Evolutionary conservation across 2,329 filamentous ascomycete genomes (phyloP).

Genomic region (Scopulariopsis brevicaulis): DNA sequence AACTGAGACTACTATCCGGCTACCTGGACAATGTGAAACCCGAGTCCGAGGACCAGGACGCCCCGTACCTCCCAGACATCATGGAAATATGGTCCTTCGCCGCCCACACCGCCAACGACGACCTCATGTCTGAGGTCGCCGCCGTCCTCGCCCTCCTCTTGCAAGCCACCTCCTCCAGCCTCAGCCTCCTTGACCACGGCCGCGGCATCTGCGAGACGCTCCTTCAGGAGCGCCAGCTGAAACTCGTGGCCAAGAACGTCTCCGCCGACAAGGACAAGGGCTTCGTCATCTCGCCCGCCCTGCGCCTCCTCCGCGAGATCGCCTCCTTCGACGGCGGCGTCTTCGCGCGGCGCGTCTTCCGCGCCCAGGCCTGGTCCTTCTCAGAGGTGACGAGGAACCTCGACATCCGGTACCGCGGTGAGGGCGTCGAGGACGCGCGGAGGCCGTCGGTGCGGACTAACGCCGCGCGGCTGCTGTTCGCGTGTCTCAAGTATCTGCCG

Average conservation of each 20-base stretch:
- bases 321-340: conserved; percentile 76
- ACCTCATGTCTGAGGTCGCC: conserved; percentile 67
- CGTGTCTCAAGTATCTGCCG: conserved; percentile 68
- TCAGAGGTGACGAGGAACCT: conserved; percentile 74
- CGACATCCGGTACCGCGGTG: conserved; percentile 50
- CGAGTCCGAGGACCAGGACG: conserved; percentile 27
- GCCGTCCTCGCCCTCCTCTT: conserved; percentile 75
- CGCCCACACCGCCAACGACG: conserved; percentile 67
- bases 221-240: conserved; percentile 69
- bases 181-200: conserved; percentile 67
- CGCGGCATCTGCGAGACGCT: conserved; percentile 71
- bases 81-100: conserved; percentile 85
- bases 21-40: conserved; percentile 52
- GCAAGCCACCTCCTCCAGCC: conserved; percentile 60
- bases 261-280: conserved; percentile 74
- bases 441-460: conserved; percentile 75
- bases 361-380: conserved; percentile 66
- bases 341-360: conserved; percentile 66
- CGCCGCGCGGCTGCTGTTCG: conserved; percentile 69
- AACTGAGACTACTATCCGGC: conserved; percentile 46
- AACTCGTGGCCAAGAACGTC: conserved; percentile 68
- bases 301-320: conserved; percentile 79
- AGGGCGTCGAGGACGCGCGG: conserved; percentile 47
- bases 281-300: conserved; percentile 76
- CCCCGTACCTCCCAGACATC: conserved; percentile 62